Evolutionary conservation across 2,329 filamentous ascomycete genomes (phyloP).

Genomic region (Talaromyces sp.): DNA sequence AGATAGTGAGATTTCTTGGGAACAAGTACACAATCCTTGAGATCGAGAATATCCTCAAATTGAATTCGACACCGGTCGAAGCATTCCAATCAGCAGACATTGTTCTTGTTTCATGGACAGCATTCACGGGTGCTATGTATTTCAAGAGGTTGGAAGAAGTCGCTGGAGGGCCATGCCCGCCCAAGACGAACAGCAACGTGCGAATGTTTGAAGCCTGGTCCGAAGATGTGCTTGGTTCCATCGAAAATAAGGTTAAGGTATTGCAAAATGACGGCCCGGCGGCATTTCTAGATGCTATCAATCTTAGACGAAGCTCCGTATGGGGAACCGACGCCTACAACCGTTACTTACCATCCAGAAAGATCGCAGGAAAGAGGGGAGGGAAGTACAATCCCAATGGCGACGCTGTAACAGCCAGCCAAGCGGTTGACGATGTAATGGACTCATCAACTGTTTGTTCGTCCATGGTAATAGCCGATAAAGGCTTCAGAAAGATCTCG

Average conservation of each 20-base stretch:
- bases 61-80: constrained; percentile 41
- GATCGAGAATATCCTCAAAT: constrained; percentile 36
- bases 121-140: constrained; percentile 48
- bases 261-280: constrained; percentile 28
- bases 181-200: constrained; percentile 30
- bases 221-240: constrained; percentile 34
- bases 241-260: constrained; percentile 40
- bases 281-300: constrained; percentile 29
- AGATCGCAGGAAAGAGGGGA: constrained; percentile 28
- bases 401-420: neutral
- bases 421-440: neutral
- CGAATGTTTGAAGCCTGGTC: constrained; percentile 54
- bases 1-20: constrained; percentile 50
- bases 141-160: constrained; percentile 47
- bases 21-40: constrained; percentile 41
- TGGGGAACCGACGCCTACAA: constrained; percentile 33
- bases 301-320: constrained; percentile 25
- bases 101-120: constrained; percentile 49
- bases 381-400: constrained; percentile 3
- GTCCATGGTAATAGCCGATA: neutral
- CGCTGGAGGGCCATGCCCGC: constrained; percentile 43
- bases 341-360: constrained; percentile 25
- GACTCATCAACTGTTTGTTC: neutral
- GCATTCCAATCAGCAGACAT: constrained; percentile 49
- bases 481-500: neutral